These are phyloP conservation scores for Geranium brycei DNA, from an alignment of 345 rosid species.

Conservation along the genomic window DNA sequence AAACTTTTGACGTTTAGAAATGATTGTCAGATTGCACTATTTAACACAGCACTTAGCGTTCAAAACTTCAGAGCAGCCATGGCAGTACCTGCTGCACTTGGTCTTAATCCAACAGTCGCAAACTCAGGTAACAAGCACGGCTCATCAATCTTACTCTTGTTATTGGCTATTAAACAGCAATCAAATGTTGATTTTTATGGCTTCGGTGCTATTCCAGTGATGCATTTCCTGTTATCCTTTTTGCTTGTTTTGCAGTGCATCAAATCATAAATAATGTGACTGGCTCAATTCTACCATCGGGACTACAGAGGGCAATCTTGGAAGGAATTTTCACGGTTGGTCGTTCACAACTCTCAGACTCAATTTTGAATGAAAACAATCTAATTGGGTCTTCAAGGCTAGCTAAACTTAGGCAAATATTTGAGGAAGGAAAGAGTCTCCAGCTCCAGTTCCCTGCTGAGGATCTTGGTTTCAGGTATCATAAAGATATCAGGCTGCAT, in stretches of 20 bases:
- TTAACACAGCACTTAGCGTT: constrained; percentile 70
- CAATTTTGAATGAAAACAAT: constrained; percentile 57
- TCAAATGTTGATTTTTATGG: background rate
- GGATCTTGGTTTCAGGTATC: constrained; percentile 96
- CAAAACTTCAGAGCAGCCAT: constrained; percentile 85
- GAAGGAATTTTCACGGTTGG: constrained; percentile 71
- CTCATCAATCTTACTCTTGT: too few species aligned
- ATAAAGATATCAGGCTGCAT: background rate
- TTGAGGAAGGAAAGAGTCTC: constrained; percentile 88
- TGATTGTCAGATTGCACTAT: constrained; percentile 51
- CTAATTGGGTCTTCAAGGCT: constrained; percentile 75
- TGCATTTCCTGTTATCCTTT: constrained; percentile 8
- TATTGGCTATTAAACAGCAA: too few species aligned
- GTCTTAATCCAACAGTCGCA: constrained; percentile 70
- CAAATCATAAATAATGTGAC: constrained; percentile 35
- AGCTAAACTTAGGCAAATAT: constrained; percentile 45
- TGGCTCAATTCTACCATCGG: constrained; percentile 61
- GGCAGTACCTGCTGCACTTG: constrained; percentile 82
- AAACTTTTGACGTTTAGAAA: constrained; percentile 5
- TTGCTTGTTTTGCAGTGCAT: constrained; percentile 47
- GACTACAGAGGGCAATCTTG: constrained; percentile 54
- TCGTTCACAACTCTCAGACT: constrained; percentile 76
- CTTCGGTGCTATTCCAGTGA: background rate
- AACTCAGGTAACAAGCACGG: constrained; percentile 37
- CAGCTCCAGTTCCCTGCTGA: constrained; percentile 97